Evolutionary conservation across 805 yeast species (phyloP).

Genomic region (Candida sithepensis): DNA sequence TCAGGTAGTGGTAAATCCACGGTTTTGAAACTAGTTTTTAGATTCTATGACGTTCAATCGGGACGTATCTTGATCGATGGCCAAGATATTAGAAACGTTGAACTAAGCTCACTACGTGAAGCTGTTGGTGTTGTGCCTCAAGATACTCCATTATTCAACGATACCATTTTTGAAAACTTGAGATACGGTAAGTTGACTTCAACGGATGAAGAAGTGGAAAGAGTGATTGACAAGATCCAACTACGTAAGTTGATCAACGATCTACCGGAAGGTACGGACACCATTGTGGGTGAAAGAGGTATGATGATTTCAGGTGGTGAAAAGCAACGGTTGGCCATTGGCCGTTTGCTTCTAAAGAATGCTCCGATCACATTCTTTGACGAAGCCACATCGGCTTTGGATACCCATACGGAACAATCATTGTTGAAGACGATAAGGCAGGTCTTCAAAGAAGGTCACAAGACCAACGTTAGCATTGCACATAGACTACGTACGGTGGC

Average conservation of each 20-base stretch:
- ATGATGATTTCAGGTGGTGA: conserved; percentile 99
- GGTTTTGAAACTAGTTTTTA: conserved; percentile 71
- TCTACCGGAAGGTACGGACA: conserved; percentile 79
- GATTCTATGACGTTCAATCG: conserved; percentile 79
- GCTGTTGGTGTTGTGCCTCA: conserved; percentile 94
- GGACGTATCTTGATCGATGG: conserved; percentile 87
- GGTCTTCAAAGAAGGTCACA: conserved; percentile 52
- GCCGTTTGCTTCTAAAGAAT: conserved; percentile 79
- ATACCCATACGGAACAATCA: conserved; percentile 92
- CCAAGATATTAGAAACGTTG: conserved; percentile 74
- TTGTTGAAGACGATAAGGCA: conserved; percentile 68
- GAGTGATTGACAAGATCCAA: conserved; percentile 67
- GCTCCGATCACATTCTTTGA: conserved; percentile 93
- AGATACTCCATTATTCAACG: conserved; percentile 94
- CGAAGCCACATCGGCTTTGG: conserved; percentile 95
- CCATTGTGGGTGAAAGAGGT: conserved; percentile 96
- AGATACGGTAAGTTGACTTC: conserved; percentile 80
- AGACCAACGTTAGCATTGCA: conserved; percentile 88
- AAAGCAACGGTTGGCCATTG: conserved; percentile 91
- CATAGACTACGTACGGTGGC: conserved; percentile 92
- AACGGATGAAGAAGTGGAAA: conserved; percentile 62
- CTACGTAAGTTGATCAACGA: conserved; percentile 58
- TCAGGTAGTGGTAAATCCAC: conserved; percentile 97
- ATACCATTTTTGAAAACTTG: conserved; percentile 81
- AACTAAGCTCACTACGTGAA: conserved; percentile 68